Conservation (phyloP, 805 yeast genomes). For the Sugiyamaella smithiae region DNA sequence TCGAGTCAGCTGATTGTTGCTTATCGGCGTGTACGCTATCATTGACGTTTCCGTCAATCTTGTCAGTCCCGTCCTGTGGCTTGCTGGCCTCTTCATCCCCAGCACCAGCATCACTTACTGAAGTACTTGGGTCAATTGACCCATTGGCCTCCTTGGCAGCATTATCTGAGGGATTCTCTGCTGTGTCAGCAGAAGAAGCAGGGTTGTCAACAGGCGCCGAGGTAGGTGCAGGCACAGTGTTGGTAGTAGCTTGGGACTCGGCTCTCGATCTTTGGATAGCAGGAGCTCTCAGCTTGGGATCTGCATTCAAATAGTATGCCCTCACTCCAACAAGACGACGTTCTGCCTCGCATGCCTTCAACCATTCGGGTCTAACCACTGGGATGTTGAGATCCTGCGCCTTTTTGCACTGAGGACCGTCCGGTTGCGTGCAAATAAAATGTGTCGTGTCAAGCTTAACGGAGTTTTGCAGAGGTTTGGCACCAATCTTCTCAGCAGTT, state of each 20-base stretch:
- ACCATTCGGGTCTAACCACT: slow-evolving; percentile 94
- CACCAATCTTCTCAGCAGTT: slow-evolving; percentile 70
- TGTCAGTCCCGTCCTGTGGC: no score
- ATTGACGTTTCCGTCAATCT: no score
- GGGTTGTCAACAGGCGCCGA: slow-evolving; percentile 18
- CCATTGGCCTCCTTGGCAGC: no score
- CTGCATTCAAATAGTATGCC: slow-evolving; percentile 50
- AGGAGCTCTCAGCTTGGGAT: slow-evolving; percentile 32
- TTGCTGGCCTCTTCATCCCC: no score
- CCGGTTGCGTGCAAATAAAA: slow-evolving; percentile 70
- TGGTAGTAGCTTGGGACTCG: slow-evolving; percentile 18
- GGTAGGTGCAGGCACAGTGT: slow-evolving; percentile 11
- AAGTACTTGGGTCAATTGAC: no score
- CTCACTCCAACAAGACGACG: slow-evolving; percentile 90
- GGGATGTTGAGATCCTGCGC: slow-evolving; percentile 89
- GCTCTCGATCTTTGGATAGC: slow-evolving; percentile 24
- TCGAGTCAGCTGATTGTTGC: no score
- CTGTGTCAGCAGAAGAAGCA: slow-evolving; percentile 7
- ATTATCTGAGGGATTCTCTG: no score
- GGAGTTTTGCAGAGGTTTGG: slow-evolving; percentile 67
- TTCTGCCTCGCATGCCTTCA: slow-evolving; percentile 87
- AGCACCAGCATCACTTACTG: no score
- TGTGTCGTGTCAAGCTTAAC: slow-evolving; percentile 93
- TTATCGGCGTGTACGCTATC: no score
- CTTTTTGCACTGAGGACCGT: slow-evolving; percentile 70